phyloP scores from a whole-genome alignment of 176 grass and related monocot species.

The Luzula sylvatica region DNA sequence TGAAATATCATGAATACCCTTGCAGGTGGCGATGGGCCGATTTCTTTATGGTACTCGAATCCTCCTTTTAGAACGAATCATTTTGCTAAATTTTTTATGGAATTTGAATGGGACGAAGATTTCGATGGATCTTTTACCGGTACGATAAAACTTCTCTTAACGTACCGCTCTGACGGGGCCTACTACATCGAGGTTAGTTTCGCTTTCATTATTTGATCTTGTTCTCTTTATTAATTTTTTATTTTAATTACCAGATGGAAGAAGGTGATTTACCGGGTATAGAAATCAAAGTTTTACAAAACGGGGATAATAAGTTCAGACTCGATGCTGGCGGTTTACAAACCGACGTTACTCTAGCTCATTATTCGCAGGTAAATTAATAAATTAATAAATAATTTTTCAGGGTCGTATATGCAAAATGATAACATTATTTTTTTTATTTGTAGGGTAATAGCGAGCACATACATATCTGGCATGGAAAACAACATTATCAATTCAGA shows the following conservation, averaged over 20 bases:
- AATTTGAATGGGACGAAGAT: constrained; percentile 73
- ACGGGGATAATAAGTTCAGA: constrained; percentile 43
- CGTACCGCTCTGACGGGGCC: constrained; percentile 58
- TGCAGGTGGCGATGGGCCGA: constrained; percentile 34
- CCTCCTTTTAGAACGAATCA: constrained; percentile 89
- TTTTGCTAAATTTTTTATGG: constrained; percentile 37
- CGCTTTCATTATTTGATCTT: neutral
- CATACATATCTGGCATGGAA: constrained; percentile 86
- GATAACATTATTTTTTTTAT: neutral
- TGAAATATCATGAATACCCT: neutral
- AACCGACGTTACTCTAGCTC: constrained; percentile 60
- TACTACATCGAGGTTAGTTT: constrained; percentile 60
- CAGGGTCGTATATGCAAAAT: no score
- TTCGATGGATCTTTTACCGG: constrained; percentile 35
- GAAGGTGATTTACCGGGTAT: constrained; percentile 42
- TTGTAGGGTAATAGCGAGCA: constrained; percentile 51
- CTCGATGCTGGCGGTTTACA: constrained; percentile 69
- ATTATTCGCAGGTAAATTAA: constrained; percentile 59
- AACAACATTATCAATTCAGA: constrained; percentile 73
- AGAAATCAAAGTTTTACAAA: constrained; percentile 60
- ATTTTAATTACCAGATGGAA: constrained; percentile 52
- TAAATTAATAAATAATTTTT: neutral
- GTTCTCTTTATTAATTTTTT: neutral
- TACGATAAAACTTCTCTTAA: constrained; percentile 58
- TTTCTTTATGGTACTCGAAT: constrained; percentile 56